Percentiles rank a stretch among this genome's conserved stretches.
phyloP scores from a whole-genome alignment of 257 asterid genomes.

The Lantana camara region DNA sequence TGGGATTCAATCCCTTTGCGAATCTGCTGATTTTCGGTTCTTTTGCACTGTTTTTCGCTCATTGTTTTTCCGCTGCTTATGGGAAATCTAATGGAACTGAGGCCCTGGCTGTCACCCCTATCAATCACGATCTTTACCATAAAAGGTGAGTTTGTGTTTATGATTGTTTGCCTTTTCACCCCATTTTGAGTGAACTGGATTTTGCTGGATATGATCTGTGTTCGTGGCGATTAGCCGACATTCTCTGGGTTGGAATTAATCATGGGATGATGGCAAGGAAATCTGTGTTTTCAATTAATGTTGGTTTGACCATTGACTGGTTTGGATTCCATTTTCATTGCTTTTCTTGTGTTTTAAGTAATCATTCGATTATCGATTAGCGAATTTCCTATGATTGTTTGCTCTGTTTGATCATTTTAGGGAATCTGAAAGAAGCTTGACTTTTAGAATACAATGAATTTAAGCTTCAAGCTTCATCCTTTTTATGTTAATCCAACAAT shows the following conservation, averaged over 20 bases:
- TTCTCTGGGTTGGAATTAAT: constrained; percentile 28
- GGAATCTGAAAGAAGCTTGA: constrained; percentile 15
- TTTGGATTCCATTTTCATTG: constrained; percentile 21
- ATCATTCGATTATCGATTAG: constrained; percentile 9
- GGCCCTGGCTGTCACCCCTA: constrained; percentile 52
- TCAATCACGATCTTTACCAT: constrained; percentile 91
- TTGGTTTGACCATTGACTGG: constrained; percentile 27
- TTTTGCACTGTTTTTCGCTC: constrained; percentile 17
- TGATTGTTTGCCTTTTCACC: too few relatives aligned
- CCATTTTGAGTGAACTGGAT: background rate
- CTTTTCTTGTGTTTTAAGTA: constrained; percentile 11
- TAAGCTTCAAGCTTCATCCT: constrained; percentile 2
- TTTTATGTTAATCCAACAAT: background rate
- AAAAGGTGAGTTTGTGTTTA: constrained; percentile 48
- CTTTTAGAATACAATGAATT: background rate
- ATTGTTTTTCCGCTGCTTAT: constrained; percentile 30
- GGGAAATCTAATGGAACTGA: constrained; percentile 51
- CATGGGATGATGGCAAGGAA: background rate
- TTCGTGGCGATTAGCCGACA: constrained; percentile 8
- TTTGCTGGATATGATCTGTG: constrained; percentile 17
- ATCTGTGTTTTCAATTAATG: constrained; percentile 21
- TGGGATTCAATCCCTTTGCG: constrained; percentile 48
- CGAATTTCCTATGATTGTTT: background rate
- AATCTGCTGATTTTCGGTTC: constrained; percentile 31
- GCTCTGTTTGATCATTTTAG: background rate